Base-by-base conservation (phyloP, 2,329 filamentous ascomycete genomes). In the Trichoderma brevicompactum region DNA sequence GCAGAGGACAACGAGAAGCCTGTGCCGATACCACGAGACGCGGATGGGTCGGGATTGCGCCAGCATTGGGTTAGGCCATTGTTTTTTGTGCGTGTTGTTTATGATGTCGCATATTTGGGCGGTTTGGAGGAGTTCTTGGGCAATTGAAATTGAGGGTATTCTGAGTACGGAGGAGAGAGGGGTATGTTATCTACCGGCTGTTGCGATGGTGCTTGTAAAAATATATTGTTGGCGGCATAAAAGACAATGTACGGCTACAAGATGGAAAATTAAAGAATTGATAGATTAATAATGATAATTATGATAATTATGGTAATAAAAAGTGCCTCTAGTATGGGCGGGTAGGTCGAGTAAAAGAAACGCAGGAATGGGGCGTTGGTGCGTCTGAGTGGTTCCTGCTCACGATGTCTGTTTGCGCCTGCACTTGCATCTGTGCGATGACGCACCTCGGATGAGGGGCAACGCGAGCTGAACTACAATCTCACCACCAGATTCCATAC, bases 361-460 rank as follows among this genome's bases (percentile, higher is more conserved):
- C 23, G 23, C 23, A 28, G 23, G 23, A 28, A 28, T 28, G 23
- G 23, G 23, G 23, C 23, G 23, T 28, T 28, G 23, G 23, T 28
- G 23, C 23, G 23, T 28, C 2, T 28, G 23, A 5, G 23, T 28
- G 23, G 23, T 5, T 38, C 36, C 34, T 53, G 50, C n/a, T 53
- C 50, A 40, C 52, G 38, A 41, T 41, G 38, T 15, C 17, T 50
- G 48, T 34, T 34, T 50, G 12, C 28, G 9, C 15, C 23, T 50
- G n/a, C 15, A 32, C 53, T 10, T 43, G 17, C 38, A 34, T 56
- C 46, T 61, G 58, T 49, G 58, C 46, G 36, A 61, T 50, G 58
- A 50, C 58, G 58, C 58, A 60, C 17, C 28, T n/a, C 7, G 10
- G 34, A 36, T 17, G 44, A 60, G 46, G 56, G 56, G 58, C 46